Evolutionary conservation across 805 yeast genomes (phyloP).

Genomic region (Maudiozyma barnettii): DNA sequence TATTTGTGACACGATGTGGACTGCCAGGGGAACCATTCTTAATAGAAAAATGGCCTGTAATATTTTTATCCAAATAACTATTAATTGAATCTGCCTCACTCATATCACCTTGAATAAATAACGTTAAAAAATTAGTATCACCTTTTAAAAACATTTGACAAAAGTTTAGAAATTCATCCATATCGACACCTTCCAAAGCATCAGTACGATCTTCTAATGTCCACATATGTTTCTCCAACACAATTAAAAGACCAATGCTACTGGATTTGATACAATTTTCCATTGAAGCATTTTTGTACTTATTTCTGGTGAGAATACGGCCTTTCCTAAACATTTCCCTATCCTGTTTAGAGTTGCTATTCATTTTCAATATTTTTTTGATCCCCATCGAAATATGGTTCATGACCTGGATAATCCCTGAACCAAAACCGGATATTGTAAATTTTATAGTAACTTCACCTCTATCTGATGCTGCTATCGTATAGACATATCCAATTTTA

Average conservation of each 20-base stretch:
- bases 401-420: constrained; percentile 3
- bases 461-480: constrained; percentile 42
- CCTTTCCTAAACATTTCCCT: constrained; percentile 37
- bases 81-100: constrained; percentile 19
- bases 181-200: constrained; percentile 43
- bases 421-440: constrained; percentile 44
- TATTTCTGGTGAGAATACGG: constrained; percentile 38
- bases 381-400: not conserved
- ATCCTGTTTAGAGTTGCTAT: not conserved
- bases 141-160: constrained; percentile 20
- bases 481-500: constrained; percentile 48
- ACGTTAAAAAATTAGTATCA: constrained; percentile 25
- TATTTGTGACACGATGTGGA: not conserved
- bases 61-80: constrained; percentile 15
- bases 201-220: constrained; percentile 44
- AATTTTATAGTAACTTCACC: constrained; percentile 46
- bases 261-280: constrained; percentile 41
- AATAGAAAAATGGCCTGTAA: constrained; percentile 22
- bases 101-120: constrained; percentile 45
- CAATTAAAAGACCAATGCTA: constrained; percentile 39
- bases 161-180: constrained; percentile 28
- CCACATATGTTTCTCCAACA: constrained; percentile 51
- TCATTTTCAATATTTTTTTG: not conserved
- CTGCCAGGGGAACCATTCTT: not conserved
- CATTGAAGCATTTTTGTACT: constrained; percentile 36